Percentiles rank a stretch among this genome's conserved stretches.
Evolutionary conservation across 108 stramenopile genomes (phyloP).

Genomic region (Stephanodiscus triporus): DNA sequence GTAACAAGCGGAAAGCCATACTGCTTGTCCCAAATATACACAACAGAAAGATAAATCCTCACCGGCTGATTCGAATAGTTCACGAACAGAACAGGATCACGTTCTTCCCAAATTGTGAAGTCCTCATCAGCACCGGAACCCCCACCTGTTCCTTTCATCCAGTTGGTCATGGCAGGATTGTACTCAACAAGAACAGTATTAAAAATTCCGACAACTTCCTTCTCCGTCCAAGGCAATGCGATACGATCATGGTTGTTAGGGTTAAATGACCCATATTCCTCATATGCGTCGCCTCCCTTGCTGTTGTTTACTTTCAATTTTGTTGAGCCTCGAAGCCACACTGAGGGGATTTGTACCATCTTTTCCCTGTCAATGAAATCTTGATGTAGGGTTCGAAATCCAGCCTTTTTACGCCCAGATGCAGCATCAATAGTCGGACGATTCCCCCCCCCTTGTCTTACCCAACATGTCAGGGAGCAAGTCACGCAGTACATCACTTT

Average conservation of each 20-base stretch:
- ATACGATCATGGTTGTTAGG: not conserved
- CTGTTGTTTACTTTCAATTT: not conserved
- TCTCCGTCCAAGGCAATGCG: not conserved
- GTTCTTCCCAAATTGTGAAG: not conserved
- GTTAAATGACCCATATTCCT: not conserved
- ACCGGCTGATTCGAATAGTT: too few species aligned
- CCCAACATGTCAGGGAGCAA: not conserved
- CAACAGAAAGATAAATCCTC: too few species aligned
- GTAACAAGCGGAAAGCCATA: too few species aligned
- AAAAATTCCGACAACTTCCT: not conserved
- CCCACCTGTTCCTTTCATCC: not conserved
- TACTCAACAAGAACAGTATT: not conserved
- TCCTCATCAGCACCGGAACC: not conserved
- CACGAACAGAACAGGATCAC: not conserved
- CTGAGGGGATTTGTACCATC: not conserved
- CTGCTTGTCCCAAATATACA: too few species aligned
- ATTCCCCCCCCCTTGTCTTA: not conserved
- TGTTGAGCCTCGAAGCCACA: not conserved
- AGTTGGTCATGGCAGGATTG: not conserved
- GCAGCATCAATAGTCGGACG: not conserved
- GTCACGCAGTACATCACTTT: not conserved
- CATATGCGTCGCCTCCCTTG: not conserved
- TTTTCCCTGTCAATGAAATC: constrained; percentile 1
- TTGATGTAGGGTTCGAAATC: not conserved
- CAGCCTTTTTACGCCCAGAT: not conserved